Percentiles rank a stretch among this genome's conserved stretches.
phyloP scores from a whole-genome alignment of 1,284 basidiomycete genomes.

The Ceratobasidium sp. region DNA sequence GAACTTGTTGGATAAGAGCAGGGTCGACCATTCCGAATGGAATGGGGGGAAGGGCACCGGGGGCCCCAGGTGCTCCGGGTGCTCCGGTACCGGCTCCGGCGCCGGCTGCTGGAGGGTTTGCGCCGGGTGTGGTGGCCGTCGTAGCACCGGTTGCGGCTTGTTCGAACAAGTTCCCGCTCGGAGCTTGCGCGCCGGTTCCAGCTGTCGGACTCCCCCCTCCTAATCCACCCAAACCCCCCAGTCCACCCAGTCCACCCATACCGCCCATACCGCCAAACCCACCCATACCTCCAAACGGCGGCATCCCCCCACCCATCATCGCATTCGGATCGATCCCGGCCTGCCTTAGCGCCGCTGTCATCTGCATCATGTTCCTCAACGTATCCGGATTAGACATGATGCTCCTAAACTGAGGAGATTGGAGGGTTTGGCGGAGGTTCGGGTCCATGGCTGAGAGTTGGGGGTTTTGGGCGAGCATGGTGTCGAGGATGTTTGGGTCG shows the following conservation, averaged over 20 bases:
- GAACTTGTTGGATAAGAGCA: slow-evolving; percentile 44
- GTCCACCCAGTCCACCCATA: slow-evolving; percentile 52
- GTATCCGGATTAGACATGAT: slow-evolving; percentile 88
- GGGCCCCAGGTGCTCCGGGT: neutral
- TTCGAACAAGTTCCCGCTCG: slow-evolving; percentile 52
- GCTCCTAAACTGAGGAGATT: slow-evolving; percentile 83
- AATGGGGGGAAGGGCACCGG: slow-evolving; percentile 25
- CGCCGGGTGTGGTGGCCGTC: slow-evolving; percentile 26
- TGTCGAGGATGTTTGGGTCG: slow-evolving; percentile 86
- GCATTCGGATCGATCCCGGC: slow-evolving; percentile 47
- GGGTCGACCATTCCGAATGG: slow-evolving; percentile 51
- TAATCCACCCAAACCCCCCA: slow-evolving; percentile 54
- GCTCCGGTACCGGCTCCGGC: slow-evolving; percentile 20
- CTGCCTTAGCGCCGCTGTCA: slow-evolving; percentile 64
- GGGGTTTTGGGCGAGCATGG: slow-evolving; percentile 83
- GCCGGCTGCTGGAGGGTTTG: slow-evolving; percentile 11
- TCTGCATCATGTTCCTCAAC: slow-evolving; percentile 85
- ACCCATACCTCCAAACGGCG: slow-evolving; percentile 37
- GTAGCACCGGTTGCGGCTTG: slow-evolving; percentile 42
- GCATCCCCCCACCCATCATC: neutral
- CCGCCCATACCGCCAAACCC: slow-evolving; percentile 40
- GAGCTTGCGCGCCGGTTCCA: slow-evolving; percentile 53
- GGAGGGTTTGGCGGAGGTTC: slow-evolving; percentile 83
- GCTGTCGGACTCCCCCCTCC: slow-evolving; percentile 41
- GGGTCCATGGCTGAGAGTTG: slow-evolving; percentile 84